Conservation (phyloP, 2,329 filamentous ascomycete genomes). For the Hymenoscyphus salicellus region DNA sequence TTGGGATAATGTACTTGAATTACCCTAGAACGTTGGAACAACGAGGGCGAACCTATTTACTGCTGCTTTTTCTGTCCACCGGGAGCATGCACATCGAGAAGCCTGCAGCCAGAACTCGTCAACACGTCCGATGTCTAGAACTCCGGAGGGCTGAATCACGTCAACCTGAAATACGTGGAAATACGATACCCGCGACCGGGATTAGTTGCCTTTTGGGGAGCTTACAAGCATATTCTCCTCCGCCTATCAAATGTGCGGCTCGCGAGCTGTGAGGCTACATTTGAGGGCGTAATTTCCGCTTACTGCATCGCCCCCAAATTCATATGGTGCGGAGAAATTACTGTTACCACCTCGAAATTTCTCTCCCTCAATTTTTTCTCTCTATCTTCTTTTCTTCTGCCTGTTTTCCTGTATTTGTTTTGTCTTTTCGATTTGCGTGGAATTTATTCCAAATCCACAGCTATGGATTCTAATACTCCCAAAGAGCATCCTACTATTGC, state of each 20-base stretch:
- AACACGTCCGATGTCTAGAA: no score
- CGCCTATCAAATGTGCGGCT: not conserved
- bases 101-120: no score
- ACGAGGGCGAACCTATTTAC: no score
- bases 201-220: not conserved
- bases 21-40: no score
- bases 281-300: not conserved
- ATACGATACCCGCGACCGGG: not conserved
- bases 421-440: not conserved
- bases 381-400: not conserved
- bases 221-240: not conserved
- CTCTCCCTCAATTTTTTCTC: not conserved
- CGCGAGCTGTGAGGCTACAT: not conserved
- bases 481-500: not conserved
- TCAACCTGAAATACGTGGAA: not conserved
- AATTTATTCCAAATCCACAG: not conserved
- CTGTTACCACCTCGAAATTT: slow-evolving; percentile 6
- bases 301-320: not conserved
- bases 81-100: no score
- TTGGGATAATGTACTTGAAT: no score
- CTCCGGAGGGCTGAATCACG: not conserved
- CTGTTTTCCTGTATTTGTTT: not conserved
- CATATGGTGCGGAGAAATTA: not conserved
- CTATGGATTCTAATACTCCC: not conserved
- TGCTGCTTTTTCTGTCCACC: no score